Evolutionary conservation across 768 basidiomycete genomes (phyloP), one percentile per base, ranked within the genome.

Genomic region (Trametes cingulata): DNA sequence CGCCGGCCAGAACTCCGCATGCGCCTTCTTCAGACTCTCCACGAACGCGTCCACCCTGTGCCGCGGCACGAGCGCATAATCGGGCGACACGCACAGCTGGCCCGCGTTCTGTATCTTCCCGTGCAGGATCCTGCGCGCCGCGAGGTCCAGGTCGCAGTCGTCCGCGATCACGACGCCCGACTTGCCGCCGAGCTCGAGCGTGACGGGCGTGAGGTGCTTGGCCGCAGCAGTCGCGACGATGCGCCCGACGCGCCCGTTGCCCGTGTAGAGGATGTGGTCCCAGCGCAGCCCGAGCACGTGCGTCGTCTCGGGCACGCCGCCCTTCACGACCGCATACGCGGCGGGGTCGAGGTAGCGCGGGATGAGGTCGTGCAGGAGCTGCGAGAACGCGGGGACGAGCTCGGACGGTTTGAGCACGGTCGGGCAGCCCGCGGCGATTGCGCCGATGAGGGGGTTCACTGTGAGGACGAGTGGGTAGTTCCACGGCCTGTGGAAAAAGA

Each of bases 341-440:
- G 76, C 70, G 0, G 74, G 19, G 63, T 85, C 83, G 27, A 85
- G 77, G 63, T 85, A 84, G 64, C 82, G 79, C 2, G 85, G 82
- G 24, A 89, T 46, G 22, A 88, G 75, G 14, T 78, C 74, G 0
- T 82, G 78, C 2, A 91, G 62, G 3, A 88, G 77, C 3, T 73
- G 65, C 0, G 84, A 77, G 57, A 75, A 77, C 41, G 77, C 71
- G 0, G 86, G 82, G 0, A 77, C 70, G 47, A 83, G 67, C 67
- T 92, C 91, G 8, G 88, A 90, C 0, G 82, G 80, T 67, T 92
- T 91, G 66, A 91, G 46, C 9, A 85, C 78, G 0, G 79, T 81
- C n/a, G 84, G 79, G 65, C 86, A 88, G 0, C 90, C 91, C 0
- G 89, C 88, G 0, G 88, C 78, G 49, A 93, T 87, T 1, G 90